Base-by-base conservation (phyloP, 495 filamentous ascomycete genomes). In the Evansstolkia leycettana region DNA sequence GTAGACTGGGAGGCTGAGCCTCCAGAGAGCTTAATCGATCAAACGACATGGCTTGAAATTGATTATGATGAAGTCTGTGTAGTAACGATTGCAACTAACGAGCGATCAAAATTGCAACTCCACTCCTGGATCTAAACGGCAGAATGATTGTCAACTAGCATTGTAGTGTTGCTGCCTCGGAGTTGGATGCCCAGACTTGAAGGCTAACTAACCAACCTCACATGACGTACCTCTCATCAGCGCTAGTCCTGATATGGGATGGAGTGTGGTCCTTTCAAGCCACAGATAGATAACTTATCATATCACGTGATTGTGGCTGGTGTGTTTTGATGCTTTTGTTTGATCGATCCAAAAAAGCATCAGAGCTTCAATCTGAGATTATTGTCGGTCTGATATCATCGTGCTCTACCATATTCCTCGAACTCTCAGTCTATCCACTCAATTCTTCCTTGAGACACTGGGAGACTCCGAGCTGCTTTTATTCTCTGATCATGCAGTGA, bases 1-100 rank as follows among this genome's bases (percentile, higher is more conserved):
- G 75, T 42, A 65, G 62, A 33, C 72, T 73, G 9, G 77, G 80
- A 31, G 80, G 76, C 64, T 87, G 82, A 38, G 87, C 73, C 65
- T 96, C 89, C 38, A 94, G 68, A 35, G 75, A 78, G 44, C 76
- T 78, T 45, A 89, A 70, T 38, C 82, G 83, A 57, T 93, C 80
- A 61, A 92, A 96, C 27, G 89, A 94, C 89, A 96, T 96, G 43
- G 38, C 18, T 25, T n/a, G n/a, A 25, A 14, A 23, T 4, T 5
- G 20, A 23, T 5, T 59, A 49, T 12, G 24, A 14, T 11, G 26
- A 25, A 39, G 25, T 26, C 17, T 33, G 14, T 34, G 13, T 23
- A 33, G 26, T 26, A 32, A 42, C 31, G 36, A 36, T 17, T 17
- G 17, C 15, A 36, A 38, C 32, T 28, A 14, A 38, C 35, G 16